Evolutionary conservation across 352 stramenopile species (phyloP), one percentile per base, ranked within the genome.

Genomic region (Globisporangium cystogenes): DNA sequence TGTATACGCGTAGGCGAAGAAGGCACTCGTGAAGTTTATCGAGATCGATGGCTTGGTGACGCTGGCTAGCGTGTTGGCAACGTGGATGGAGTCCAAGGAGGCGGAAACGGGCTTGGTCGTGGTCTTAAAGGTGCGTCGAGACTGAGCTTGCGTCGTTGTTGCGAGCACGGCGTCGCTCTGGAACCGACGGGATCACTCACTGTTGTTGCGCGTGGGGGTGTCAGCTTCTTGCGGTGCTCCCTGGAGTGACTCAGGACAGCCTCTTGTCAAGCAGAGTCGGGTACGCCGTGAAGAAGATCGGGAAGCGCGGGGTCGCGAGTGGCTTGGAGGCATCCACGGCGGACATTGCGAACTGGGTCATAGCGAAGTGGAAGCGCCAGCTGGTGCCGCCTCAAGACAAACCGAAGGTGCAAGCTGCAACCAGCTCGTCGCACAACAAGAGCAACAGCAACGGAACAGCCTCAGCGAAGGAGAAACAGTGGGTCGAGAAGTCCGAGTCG

Each of bases 181-280:
- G 29, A 10, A 10, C 29, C 10, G 29, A 33, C 29, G 29, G 29
- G 29, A 5, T 33, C n/a, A n/a, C n/a, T n/a, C n/a, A n/a, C n/a
- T n/a, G n/a, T n/a, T n/a, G n/a, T n/a, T n/a, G n/a, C n/a, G n/a
- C n/a, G n/a, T n/a, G n/a, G 29, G 6, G 29, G 5, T 33, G 29
- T 10, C 29, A 90, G 76, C 51, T 74, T 6, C 67, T 91, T n/a
- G 60, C 66, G 15, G 70, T 84, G 7, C 51, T 91, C 18, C 80
- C 80, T 41, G 74, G 72, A 3, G 59, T 91, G 7, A 83, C 74
- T 10, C 62, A 48, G 5, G 65, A 76, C 5, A 53, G 58, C 0
- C 59, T 91, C 4, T 29, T 72, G 1, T 33, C 55, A 4, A 91
- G 75, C 53, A 61, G 60, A 5, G 86, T 91, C 26, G 80, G 80